Evolutionary conservation across 805 yeast species (phyloP), one percentile per base, ranked within the genome.

Genomic region (Helenozyma rhizophorensis): DNA sequence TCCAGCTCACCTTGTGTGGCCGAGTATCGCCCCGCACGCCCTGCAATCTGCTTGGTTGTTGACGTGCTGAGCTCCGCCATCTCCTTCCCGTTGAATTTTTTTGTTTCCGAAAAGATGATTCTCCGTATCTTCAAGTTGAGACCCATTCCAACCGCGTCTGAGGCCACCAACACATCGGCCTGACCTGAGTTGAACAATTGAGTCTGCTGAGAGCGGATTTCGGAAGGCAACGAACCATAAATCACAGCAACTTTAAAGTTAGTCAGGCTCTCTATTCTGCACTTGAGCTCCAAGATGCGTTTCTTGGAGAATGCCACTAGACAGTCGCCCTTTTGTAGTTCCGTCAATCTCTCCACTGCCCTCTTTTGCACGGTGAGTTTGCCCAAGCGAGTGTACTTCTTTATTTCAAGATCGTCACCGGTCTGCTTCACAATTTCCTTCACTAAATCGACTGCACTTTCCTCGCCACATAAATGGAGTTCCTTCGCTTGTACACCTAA

Each of bases 121-220:
- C 97, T 65, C 37, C 79, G 76, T 43, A 93, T 89, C 16, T 84
- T 80, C 49, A 93, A 65, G 51, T 93, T 93, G 33, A 93, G 68
- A 0, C 98, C 98, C 97, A 93, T 90, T 2, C 98, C 98, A 41
- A 93, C 79, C 0, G 98, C 98, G 62, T 93, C 97, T 2, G 96
- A 84, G 1, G 98, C 97, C 6, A 93, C 84, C 23, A 93, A 65
- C n/a, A 84, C 71, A 48, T 89, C 93, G 42, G 77, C 82, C 22
- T 73, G 72, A 2, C 95, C 90, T n/a, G 53, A 61, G 52, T 93
- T 93, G 57, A 93, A 93, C 28, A 74, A 66, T 18, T 65, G 56
- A 0, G 97, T 95, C 51, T 93, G 96, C 43, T 77, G 76, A 3
- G 87, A 76, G 45, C 99, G 73, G 0, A 90, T 86, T 53, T 93